phyloP scores from a whole-genome alignment of 208 protist genomes.

The Leishmania mexicana region DNA sequence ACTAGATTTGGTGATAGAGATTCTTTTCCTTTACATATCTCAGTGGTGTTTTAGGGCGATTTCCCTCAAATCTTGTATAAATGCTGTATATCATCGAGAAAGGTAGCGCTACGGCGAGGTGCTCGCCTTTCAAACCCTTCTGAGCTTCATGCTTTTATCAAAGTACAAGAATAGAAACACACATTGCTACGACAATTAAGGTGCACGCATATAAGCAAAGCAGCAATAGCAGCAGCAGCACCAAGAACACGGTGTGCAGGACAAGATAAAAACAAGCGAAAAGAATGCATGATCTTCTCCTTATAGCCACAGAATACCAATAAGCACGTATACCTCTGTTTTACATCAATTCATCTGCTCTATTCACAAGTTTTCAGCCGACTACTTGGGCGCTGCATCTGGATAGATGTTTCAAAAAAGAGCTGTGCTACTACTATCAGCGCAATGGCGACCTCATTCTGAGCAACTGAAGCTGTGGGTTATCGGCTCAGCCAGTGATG shows the following conservation, averaged over 20 bases:
- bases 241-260: too few relatives aligned
- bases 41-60: too few relatives aligned
- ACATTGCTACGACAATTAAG: neutral
- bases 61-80: neutral
- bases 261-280: neutral
- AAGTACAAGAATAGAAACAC: neutral
- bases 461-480: constrained; percentile 69
- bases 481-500: constrained; percentile 36
- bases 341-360: neutral
- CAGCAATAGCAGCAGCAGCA: neutral
- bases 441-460: constrained; percentile 60
- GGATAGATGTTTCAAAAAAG: constrained; percentile 13
- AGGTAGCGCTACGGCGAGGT: neutral
- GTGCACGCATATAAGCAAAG: neutral
- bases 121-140: neutral
- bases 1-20: neutral
- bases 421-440: constrained; percentile 14
- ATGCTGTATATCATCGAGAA: neutral
- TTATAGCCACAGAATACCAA: neutral
- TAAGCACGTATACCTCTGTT: neutral
- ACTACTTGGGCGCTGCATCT: neutral
- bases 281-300: neutral
- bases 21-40: neutral
- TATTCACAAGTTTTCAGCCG: neutral
- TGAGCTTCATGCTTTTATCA: neutral